Evolutionary conservation across 2,329 filamentous ascomycete genomes (phyloP), one percentile per base, ranked within the genome.

Genomic region (Venturia pyrina): DNA sequence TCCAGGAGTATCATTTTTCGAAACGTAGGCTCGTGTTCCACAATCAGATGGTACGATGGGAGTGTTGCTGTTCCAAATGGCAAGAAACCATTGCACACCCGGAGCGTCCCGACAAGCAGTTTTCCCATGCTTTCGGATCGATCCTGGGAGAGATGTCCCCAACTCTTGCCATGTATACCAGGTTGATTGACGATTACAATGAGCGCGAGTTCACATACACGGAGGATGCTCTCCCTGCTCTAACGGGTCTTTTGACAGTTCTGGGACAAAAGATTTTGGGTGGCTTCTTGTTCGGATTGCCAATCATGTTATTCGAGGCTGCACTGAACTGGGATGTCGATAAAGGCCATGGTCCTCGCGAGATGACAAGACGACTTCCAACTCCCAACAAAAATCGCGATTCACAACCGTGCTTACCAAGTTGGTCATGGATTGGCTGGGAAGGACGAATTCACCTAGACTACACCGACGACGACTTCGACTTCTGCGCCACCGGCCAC

Each of bases 231-330:
- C 67, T 68, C 0, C 61, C 66, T 41, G 67, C 67, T 8, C 62
- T 70, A 17, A 50, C 68, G 3, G 69, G 68, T 24, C 61, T 70
- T 5, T 53, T 66, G 15, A 28, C 62, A 4, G 57, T 57, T 21
- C 44, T 66, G 50, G 50, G 59, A 34, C 40, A 43, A 28, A 44
- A 56, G 15, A 67, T 68, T 44, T 64, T 46, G 17, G 69, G 66
- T 43, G 68, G 69, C 17, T 69, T 70, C 57, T 46, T 69, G 5
- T 66, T 65, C 37, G 69, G 69, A 3, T 40, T 70, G 6, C 68
- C 69, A 56, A 62, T 67, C 64, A 66, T 68, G 62, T 68, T 66
- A 62, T 68, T 70, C 48, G 69, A 70, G 6, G 48, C 48, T 32
- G 48, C 48, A 32, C 17, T 53, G 21, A 53, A 32, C 13, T 53